These are phyloP conservation scores for Gastrolobium bilobum DNA, from an alignment of 306 rosid genomes.

Conservation along the genomic window DNA sequence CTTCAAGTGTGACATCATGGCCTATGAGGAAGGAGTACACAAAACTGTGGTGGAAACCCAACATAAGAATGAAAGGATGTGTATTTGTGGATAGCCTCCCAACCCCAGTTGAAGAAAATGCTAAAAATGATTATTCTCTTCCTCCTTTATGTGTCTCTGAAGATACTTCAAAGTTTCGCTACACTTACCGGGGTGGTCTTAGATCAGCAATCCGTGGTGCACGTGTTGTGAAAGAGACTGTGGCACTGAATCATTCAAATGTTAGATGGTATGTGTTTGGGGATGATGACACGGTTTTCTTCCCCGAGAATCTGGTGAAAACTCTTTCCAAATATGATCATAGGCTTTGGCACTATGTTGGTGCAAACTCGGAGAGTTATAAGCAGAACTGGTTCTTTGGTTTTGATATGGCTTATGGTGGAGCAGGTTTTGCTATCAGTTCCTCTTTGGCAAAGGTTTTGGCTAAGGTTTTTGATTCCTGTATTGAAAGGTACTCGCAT, in stretches of 20 bases:
- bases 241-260: constrained; percentile 58
- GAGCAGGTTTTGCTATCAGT: constrained; percentile 81
- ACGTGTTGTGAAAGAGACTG: constrained; percentile 66
- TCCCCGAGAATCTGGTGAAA: constrained; percentile 69
- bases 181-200: constrained; percentile 55
- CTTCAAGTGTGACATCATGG: constrained; percentile 68
- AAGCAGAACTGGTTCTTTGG: constrained; percentile 56
- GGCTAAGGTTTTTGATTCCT: constrained; percentile 67
- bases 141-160: constrained; percentile 65
- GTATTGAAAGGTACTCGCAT: constrained; percentile 71
- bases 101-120: constrained; percentile 35
- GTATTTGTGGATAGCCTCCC: constrained; percentile 67
- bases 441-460: constrained; percentile 60
- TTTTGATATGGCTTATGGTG: constrained; percentile 76
- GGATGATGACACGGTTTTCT: constrained; percentile 80
- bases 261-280: constrained; percentile 88
- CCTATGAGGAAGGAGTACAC: constrained; percentile 61
- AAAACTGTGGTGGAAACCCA: constrained; percentile 67
- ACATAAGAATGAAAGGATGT: constrained; percentile 60
- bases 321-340: constrained; percentile 76
- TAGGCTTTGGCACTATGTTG: constrained; percentile 70
- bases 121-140: constrained; percentile 47
- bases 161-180: constrained; percentile 70
- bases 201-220: constrained; percentile 73
- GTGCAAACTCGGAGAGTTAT: constrained; percentile 68